Evolutionary conservation across 352 stramenopile species (phyloP).

Genomic region (Peronospora farinosa): DNA sequence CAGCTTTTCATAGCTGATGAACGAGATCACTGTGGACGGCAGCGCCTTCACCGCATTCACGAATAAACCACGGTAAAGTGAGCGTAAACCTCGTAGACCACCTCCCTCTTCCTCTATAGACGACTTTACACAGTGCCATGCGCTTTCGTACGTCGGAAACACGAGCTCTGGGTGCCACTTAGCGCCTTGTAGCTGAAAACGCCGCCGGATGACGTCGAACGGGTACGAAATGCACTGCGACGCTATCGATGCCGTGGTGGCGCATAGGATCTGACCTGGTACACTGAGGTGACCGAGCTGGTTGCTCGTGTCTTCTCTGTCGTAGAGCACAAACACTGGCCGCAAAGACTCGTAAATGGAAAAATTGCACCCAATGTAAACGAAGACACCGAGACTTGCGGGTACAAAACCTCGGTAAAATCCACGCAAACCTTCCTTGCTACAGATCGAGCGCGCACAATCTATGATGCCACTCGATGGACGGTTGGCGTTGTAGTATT

Average conservation of each 20-base stretch:
- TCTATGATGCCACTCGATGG: conserved; percentile 48
- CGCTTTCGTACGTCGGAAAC: conserved; percentile 66
- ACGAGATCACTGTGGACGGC: conserved; percentile 68
- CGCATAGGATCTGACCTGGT: conserved; percentile 71
- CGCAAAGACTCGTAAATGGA: conserved; percentile 80
- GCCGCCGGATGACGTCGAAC: conserved; percentile 73
- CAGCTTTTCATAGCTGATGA: conserved; percentile 78
- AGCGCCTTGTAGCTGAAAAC: conserved; percentile 65
- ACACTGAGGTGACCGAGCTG: conserved; percentile 62
- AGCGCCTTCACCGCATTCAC: conserved; percentile 69
- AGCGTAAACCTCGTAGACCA: conserved; percentile 28
- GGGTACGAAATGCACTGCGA: conserved; percentile 76
- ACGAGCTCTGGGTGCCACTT: conserved; percentile 50
- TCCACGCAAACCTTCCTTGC: conserved; percentile 42
- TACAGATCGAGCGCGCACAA: conserved; percentile 44
- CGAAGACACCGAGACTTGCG: conserved; percentile 66
- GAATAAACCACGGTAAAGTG: conserved; percentile 70
- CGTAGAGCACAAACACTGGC: conserved; percentile 72
- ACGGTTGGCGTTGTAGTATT: conserved; percentile 44
- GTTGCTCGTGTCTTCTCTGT: conserved; percentile 46
- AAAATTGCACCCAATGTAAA: conserved; percentile 83
- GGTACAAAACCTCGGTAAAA: conserved; percentile 74
- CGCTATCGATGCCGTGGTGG: conserved; percentile 54
- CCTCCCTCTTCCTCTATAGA: conserved; percentile 38
- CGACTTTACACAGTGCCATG: conserved; percentile 59